Conservation (phyloP, 352 stramenopile genomes). For the Globisporangium nunn region DNA sequence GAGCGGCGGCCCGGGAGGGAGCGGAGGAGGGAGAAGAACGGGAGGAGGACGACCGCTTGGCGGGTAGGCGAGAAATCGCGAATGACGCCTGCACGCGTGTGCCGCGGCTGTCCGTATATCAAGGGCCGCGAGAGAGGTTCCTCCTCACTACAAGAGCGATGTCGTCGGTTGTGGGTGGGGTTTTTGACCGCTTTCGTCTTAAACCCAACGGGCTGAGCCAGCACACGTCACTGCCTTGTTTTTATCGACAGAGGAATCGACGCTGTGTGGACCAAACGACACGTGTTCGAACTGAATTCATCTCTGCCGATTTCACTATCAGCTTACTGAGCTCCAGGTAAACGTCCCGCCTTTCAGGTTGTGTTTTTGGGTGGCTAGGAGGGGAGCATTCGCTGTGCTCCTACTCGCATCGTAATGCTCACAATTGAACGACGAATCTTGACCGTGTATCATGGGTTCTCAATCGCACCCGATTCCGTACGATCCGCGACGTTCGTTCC, state of each 20-base stretch:
- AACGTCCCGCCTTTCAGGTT: not conserved
- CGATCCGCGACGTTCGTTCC: no score
- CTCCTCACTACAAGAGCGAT: not conserved
- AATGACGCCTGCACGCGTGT: not conserved
- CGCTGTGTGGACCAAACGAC: not conserved
- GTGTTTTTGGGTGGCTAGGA: not conserved
- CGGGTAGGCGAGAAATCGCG: slow-evolving; percentile 13
- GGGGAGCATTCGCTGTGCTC: not conserved
- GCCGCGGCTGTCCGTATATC: not conserved
- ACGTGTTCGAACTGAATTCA: not conserved
- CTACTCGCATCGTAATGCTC: no score
- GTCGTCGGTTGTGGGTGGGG: not conserved
- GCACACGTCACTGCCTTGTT: not conserved
- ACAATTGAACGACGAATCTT: no score
- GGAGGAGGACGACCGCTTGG: not conserved
- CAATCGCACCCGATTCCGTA: not conserved
- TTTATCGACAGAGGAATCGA: not conserved
- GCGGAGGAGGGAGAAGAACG: not conserved
- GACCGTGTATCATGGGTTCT: no score
- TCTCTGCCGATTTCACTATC: not conserved
- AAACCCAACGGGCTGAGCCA: not conserved
- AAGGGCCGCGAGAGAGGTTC: not conserved
- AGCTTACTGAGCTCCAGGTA: not conserved
- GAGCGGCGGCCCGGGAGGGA: slow-evolving; percentile 1
- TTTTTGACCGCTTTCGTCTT: not conserved